phyloP scores from a whole-genome alignment of 1,284 basidiomycete species.

The Melampsora occidentalis region DNA sequence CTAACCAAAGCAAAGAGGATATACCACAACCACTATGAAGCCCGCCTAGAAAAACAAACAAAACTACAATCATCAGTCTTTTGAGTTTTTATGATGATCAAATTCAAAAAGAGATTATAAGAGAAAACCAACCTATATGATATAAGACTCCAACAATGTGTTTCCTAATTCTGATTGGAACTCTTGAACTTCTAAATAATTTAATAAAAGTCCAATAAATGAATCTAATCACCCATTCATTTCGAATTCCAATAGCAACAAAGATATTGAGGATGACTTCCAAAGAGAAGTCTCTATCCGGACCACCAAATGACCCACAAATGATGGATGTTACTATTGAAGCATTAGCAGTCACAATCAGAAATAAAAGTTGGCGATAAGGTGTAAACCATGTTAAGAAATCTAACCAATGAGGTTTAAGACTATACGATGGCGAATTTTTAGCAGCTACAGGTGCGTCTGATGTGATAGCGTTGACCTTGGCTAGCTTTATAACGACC shows the following conservation, averaged over 20 bases:
- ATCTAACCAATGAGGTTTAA: too few species aligned
- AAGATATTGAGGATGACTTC: conserved; percentile 50
- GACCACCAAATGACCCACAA: conserved; percentile 65
- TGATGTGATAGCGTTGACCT: too few species aligned
- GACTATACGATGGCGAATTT: too few species aligned
- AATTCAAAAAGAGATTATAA: neutral
- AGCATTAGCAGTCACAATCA: conserved; percentile 63
- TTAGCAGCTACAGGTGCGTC: too few species aligned
- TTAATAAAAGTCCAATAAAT: conserved; percentile 16
- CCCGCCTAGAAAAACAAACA: conserved; percentile 2
- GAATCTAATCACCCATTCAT: conserved; percentile 5
- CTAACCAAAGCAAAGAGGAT: conserved; percentile 22
- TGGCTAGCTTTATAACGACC: too few species aligned
- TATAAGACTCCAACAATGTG: conserved; percentile 1
- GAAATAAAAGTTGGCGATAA: conserved; percentile 68
- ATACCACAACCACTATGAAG: conserved; percentile 37
- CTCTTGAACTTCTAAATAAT: neutral
- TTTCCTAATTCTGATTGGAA: neutral
- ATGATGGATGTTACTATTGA: conserved; percentile 63
- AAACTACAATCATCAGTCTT: too few species aligned
- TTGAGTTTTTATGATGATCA: neutral
- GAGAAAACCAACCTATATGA: conserved; percentile 7
- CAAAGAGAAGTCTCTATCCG: conserved; percentile 62
- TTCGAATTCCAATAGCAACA: neutral
- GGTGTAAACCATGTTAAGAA: conserved; percentile 19